Evolutionary conservation across 192 early-diverging fungal genomes (phyloP).

Genomic region (Coemansia sp.): DNA sequence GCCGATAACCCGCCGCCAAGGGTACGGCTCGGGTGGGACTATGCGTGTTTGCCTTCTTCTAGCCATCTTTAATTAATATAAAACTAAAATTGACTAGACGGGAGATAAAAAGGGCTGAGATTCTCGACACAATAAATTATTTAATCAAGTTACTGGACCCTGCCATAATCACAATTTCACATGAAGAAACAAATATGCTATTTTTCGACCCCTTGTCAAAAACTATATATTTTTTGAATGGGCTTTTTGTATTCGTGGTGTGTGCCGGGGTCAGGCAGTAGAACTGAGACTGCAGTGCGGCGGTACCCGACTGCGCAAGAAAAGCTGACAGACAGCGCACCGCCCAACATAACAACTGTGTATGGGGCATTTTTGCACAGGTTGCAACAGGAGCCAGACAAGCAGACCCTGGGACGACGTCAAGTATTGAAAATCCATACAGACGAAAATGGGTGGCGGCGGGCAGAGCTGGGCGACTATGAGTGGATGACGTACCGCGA

Average conservation of each 20-base stretch:
- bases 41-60: too few relatives aligned
- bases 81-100: too few relatives aligned
- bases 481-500: slow-evolving; percentile 80
- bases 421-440: slow-evolving; percentile 59
- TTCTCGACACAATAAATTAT: too few relatives aligned
- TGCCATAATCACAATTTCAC: too few relatives aligned
- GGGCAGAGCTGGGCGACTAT: slow-evolving; percentile 69
- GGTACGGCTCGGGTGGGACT: not conserved
- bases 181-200: too few relatives aligned
- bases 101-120: too few relatives aligned
- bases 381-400: slow-evolving; percentile 55
- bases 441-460: slow-evolving; percentile 59
- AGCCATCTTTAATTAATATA: too few relatives aligned
- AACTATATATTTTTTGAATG: not conserved
- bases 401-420: slow-evolving; percentile 72
- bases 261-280: slow-evolving; percentile 18
- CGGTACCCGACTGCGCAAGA: slow-evolving; percentile 25
- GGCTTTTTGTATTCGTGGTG: slow-evolving; percentile 20
- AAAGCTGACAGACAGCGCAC: slow-evolving; percentile 28
- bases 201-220: too few relatives aligned
- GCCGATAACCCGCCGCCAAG: not conserved
- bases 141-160: too few relatives aligned
- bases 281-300: slow-evolving; percentile 26
- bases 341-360: slow-evolving; percentile 60
- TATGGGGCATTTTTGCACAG: slow-evolving; percentile 71